These are phyloP conservation scores for Xylaria palmicola DNA, from an alignment of 495 filamentous ascomycete genomes.

Conservation along the genomic window DNA sequence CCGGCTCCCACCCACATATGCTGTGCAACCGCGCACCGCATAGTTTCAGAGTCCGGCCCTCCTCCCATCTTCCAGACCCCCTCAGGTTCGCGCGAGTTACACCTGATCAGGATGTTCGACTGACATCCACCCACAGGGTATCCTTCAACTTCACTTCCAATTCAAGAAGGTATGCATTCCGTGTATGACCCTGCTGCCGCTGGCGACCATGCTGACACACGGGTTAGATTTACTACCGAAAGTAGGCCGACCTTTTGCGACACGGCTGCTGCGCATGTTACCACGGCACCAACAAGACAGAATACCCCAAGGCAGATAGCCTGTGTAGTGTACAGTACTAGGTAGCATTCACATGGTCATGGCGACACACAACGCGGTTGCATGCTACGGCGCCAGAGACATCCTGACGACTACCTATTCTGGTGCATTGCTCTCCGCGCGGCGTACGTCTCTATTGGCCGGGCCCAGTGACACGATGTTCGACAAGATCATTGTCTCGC, in stretches of 20 bases:
- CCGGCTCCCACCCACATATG: conserved; percentile 19
- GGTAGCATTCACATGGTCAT: conserved; percentile 10
- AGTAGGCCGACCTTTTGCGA: conserved; percentile 37
- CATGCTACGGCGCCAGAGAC: conserved; percentile 3
- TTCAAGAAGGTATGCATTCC: conserved; percentile 70
- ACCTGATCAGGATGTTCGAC: neutral
- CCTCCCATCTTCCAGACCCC: conserved; percentile 5
- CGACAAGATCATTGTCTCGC: neutral
- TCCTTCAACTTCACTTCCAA: conserved; percentile 96
- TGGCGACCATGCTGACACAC: conserved; percentile 35
- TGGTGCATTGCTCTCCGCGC: neutral
- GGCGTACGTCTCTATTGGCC: neutral
- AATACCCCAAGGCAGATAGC: neutral
- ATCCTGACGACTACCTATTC: neutral
- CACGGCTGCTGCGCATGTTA: neutral
- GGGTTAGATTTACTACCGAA: conserved; percentile 64
- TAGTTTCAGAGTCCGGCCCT: conserved; percentile 18
- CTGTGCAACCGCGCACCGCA: conserved; percentile 14
- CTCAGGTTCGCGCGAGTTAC: conserved; percentile 9
- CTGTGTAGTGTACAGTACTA: conserved; percentile 17
- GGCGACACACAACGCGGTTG: conserved; percentile 10
- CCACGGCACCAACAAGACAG: neutral
- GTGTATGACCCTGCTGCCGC: neutral
- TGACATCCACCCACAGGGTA: conserved; percentile 58
- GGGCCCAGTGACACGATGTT: neutral